Conservation (phyloP, 164 flowering plant species). For the Vitis cinerea region DNA sequence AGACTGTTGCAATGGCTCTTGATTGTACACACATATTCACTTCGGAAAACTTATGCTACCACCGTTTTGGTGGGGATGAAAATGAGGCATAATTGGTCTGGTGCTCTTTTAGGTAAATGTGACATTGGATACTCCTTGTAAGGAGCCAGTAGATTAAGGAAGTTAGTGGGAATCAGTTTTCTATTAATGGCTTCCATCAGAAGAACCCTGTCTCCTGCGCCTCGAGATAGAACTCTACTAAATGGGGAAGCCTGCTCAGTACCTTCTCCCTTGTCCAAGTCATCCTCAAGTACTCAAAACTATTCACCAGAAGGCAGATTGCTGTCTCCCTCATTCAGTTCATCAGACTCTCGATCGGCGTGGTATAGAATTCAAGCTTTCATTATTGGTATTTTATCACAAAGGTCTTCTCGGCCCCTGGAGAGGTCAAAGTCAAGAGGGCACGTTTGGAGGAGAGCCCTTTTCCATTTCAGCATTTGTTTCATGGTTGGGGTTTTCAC, state of each 20-base stretch:
- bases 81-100: too few relatives aligned
- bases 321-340: slow-evolving; percentile 30
- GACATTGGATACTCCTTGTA: too few relatives aligned
- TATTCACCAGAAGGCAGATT: slow-evolving; percentile 35
- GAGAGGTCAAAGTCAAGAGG: slow-evolving; percentile 65
- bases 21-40: too few relatives aligned
- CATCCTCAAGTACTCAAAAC: slow-evolving; percentile 47
- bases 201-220: slow-evolving; percentile 73
- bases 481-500: slow-evolving; percentile 63
- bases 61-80: too few relatives aligned
- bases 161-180: slow-evolving; percentile 5
- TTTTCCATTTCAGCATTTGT: slow-evolving; percentile 59
- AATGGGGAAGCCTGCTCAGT: slow-evolving; percentile 54
- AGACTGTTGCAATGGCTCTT: too few relatives aligned
- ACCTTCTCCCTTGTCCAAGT: slow-evolving; percentile 67
- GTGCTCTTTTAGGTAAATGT: too few relatives aligned
- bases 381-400: slow-evolving; percentile 42
- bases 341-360: slow-evolving; percentile 33
- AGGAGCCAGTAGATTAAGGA: too few relatives aligned
- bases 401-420: slow-evolving; percentile 47
- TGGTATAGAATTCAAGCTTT: slow-evolving; percentile 36
- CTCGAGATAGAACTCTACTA: slow-evolving; percentile 49
- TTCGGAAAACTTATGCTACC: too few relatives aligned
- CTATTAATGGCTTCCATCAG: slow-evolving; percentile 73
- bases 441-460: slow-evolving; percentile 58